Evolutionary conservation across 2,329 filamentous ascomycete species (phyloP).

Genomic region (Calycina herbarum): DNA sequence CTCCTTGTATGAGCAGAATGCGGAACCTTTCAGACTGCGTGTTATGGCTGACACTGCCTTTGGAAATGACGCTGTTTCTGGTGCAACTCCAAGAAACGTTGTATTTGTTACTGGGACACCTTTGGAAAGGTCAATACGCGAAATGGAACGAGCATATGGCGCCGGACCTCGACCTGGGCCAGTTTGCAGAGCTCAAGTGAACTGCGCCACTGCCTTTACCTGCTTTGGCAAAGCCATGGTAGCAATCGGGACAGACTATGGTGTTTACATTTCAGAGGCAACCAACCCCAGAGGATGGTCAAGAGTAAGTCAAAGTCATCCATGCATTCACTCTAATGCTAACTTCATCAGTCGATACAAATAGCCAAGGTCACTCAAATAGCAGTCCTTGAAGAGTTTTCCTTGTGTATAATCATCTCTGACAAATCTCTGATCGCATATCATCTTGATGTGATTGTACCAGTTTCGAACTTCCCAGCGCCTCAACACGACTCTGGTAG

Average conservation of each 20-base stretch:
- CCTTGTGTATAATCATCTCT: conserved; percentile 84
- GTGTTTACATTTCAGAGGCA: conserved; percentile 86
- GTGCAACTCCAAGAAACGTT: conserved; percentile 58
- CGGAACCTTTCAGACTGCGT: conserved; percentile 88
- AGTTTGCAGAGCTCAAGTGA: conserved; percentile 82
- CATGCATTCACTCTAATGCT: conserved; percentile 13
- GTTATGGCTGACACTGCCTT: conserved; percentile 94
- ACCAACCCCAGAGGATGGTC: conserved; percentile 89
- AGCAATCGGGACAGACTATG: conserved; percentile 92
- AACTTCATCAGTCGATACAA: conserved; percentile 65
- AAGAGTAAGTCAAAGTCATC: conserved; percentile 60
- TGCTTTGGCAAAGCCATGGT: conserved; percentile 83
- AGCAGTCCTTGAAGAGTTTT: conserved; percentile 93
- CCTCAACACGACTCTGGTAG: conserved; percentile 70
- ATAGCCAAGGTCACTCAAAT: conserved; percentile 80
- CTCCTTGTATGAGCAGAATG: conserved; percentile 85
- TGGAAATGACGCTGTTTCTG: conserved; percentile 67
- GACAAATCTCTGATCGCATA: conserved; percentile 92
- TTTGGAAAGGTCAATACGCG: conserved; percentile 83
- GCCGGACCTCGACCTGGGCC: conserved; percentile 68
- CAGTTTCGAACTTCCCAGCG: conserved; percentile 60
- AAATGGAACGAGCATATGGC: conserved; percentile 79
- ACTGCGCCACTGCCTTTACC: conserved; percentile 89
- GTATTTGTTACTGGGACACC: conserved; percentile 89
- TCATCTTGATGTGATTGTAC: conserved; percentile 81